These are phyloP conservation scores for Phytophthora tubulina DNA, from an alignment of 352 stramenopile species.

Conservation along the genomic window DNA sequence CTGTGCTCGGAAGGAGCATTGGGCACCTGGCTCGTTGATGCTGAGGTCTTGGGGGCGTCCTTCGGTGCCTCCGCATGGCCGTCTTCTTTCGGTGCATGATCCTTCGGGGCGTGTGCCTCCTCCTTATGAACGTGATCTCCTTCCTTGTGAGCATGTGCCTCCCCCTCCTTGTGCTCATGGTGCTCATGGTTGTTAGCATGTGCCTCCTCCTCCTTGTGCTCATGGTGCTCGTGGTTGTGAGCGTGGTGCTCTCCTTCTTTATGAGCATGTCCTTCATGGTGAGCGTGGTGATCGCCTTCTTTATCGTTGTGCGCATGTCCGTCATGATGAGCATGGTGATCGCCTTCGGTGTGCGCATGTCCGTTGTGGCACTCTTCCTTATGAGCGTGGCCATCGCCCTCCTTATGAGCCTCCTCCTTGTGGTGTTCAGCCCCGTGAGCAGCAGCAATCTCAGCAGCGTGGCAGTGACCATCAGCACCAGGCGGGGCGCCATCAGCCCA, in stretches of 20 bases:
- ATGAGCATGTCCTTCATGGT: neutral
- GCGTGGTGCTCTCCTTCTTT: conserved; percentile 4
- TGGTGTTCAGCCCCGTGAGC: conserved; percentile 9
- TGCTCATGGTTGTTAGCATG: conserved; percentile 22
- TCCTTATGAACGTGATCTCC: conserved; percentile 22
- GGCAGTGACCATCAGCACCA: conserved; percentile 37
- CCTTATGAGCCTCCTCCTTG: conserved; percentile 10
- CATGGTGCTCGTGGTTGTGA: conserved; percentile 13
- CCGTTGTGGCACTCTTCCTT: conserved; percentile 15
- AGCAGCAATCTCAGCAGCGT: conserved; percentile 15
- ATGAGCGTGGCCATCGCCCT: neutral
- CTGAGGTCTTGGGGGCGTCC: conserved; percentile 20
- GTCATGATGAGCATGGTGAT: conserved; percentile 9
- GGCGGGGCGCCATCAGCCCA: conserved; percentile 47
- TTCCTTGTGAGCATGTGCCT: conserved; percentile 15
- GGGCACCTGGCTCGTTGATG: conserved; percentile 32
- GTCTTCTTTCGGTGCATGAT: conserved; percentile 24
- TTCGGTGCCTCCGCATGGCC: conserved; percentile 30
- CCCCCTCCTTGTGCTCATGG: conserved; percentile 16
- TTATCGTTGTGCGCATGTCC: conserved; percentile 15
- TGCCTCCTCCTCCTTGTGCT: conserved; percentile 15
- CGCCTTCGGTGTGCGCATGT: conserved; percentile 6
- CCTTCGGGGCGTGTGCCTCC: conserved; percentile 10
- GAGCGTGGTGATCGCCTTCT: conserved; percentile 7
- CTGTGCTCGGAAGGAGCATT: conserved; percentile 21